phyloP scores from a whole-genome alignment of 208 protist species.

The Tritrichomonas musculus region DNA sequence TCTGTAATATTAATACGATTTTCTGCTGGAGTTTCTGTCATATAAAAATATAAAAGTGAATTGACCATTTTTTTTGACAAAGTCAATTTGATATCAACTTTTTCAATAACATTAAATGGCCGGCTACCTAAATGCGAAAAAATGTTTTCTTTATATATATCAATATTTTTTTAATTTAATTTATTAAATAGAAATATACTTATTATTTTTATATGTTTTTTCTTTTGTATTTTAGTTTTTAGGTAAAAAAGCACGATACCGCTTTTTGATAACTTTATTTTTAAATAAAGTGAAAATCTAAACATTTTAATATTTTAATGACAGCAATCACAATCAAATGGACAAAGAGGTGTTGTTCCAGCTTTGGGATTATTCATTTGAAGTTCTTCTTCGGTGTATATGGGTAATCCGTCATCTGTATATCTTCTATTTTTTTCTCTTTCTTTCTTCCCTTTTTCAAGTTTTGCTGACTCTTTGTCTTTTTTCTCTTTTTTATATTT shows the following conservation, averaged over 20 bases:
- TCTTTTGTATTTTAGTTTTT: too few species aligned
- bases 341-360: slow-evolving; percentile 26
- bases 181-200: too few species aligned
- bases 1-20: neutral
- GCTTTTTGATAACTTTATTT: too few species aligned
- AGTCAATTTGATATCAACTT: too few species aligned
- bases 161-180: too few species aligned
- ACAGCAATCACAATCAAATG: slow-evolving; percentile 36
- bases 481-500: neutral
- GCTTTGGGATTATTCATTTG: slow-evolving; percentile 16
- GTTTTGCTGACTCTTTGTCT: neutral
- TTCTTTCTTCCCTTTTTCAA: neutral
- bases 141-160: too few species aligned
- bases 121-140: too few species aligned
- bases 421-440: neutral
- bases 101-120: too few species aligned
- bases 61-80: neutral
- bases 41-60: neutral
- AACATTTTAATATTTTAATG: neutral
- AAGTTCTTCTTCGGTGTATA: neutral
- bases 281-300: too few species aligned
- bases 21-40: neutral
- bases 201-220: too few species aligned
- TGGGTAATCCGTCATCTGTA: slow-evolving; percentile 12
- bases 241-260: too few species aligned